phyloP scores from a whole-genome alignment of 192 early-diverging fungal genomes.

The Coemansia sp. region DNA sequence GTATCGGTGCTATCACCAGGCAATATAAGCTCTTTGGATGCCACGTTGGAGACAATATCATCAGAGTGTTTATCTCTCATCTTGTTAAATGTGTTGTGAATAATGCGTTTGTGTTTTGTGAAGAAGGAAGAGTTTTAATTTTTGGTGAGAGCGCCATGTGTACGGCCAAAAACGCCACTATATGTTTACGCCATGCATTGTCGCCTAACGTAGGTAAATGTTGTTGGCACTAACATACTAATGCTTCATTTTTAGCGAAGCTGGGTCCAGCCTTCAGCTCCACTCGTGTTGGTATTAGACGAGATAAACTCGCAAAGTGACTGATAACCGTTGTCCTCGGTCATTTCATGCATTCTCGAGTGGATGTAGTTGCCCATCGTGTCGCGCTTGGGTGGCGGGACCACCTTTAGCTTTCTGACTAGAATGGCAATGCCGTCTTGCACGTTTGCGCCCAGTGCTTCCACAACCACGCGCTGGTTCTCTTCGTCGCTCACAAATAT shows the following conservation, averaged over 20 bases:
- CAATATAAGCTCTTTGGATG: conserved; percentile 7
- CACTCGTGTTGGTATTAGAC: conserved; percentile 32
- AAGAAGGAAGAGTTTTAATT: no score
- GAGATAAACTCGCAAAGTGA: conserved; percentile 40
- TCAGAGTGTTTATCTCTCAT: background rate
- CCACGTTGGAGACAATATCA: background rate
- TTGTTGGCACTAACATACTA: no score
- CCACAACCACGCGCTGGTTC: conserved; percentile 35
- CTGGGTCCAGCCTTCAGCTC: conserved; percentile 18
- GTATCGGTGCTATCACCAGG: background rate
- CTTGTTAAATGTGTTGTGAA: background rate
- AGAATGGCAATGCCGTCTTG: conserved; percentile 45
- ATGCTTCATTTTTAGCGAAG: background rate
- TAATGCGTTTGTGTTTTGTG: no score
- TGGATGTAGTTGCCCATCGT: conserved; percentile 26
- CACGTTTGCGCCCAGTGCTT: conserved; percentile 45
- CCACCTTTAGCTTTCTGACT: conserved; percentile 20
- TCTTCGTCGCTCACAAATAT: conserved; percentile 24
- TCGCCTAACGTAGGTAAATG: fast-evolving
- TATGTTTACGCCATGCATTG: no score
- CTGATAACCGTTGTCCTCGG: conserved; percentile 39
- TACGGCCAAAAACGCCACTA: no score
- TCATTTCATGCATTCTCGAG: conserved; percentile 19
- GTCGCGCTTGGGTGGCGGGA: conserved; percentile 27
- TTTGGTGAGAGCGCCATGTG: no score